Base-by-base conservation (phyloP, 2,329 filamentous ascomycete genomes). In the Cordyceps cicadae region DNA sequence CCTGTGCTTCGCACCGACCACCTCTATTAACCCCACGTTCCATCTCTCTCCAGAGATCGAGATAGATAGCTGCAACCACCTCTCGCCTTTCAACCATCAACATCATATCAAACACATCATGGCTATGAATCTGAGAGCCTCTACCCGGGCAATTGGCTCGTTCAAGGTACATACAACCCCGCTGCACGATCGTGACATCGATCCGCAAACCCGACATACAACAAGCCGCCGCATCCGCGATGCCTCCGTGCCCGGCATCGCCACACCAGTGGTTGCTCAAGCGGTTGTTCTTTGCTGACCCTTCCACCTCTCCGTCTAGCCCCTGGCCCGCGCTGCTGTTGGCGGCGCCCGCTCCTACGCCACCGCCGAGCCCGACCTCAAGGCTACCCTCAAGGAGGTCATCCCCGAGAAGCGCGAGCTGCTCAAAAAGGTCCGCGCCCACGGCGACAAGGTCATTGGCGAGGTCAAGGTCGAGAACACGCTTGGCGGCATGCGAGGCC, bases 381-480 rank as follows among this genome's bases (percentile, higher is more conserved):
- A 97, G 78, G 81, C 89, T 57, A 90, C 90, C 15, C 85, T 99
- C 66, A 88, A 86, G 69, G 85, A 87, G 67, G 84, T 86, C 62
- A 96, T 99, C 68, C 94, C 94, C 39, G 91, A 87, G 64, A 97
- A 97, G 80, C 87, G 92, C 57, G 93, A 96, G 75, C 87, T 97
- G 21, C 79, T 97, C 69, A 94, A 96, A 77, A 89, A 92, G 75
- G 90, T 97, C 78, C 97, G 97, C 80, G 84, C 87, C 62, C 86
- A 93, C 73, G 83, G 85, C 57, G 84, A 87, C 69, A 94, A 92
- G 75, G 86, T 87, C 63, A 87, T 97, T 69, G 93, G 93, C 61
- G 90, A 96, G 69, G 87, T 97, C 75, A 96, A 93, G 81, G 85
- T 97, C 51, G 90, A 93, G 76, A 96, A 94, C 77, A 90, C 90